Percentiles rank a stretch among this genome's conserved stretches.
phyloP scores from a whole-genome alignment of 371 early-diverging fungal genomes.

The Blyttiomyces sp. region DNA sequence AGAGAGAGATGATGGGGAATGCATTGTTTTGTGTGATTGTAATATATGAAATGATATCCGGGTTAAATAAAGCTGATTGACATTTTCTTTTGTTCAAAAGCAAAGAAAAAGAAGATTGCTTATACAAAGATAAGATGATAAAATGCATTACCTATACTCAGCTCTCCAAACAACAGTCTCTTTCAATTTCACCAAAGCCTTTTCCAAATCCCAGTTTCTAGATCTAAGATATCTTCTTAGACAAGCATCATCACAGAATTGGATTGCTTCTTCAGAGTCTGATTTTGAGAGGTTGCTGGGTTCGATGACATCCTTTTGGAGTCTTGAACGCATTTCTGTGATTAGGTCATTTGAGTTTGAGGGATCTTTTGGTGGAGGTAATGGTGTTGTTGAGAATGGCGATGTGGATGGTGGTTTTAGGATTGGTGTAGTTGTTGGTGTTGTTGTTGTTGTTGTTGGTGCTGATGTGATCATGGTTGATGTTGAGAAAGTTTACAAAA shows the following conservation, averaged over 20 bases:
- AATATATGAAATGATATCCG: neutral
- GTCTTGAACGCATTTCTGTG: too few relatives aligned
- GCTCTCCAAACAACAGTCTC: conserved; percentile 72
- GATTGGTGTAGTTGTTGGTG: too few relatives aligned
- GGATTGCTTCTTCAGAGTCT: neutral
- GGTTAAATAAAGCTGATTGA: neutral
- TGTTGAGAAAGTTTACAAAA: too few relatives aligned
- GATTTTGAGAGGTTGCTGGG: neutral
- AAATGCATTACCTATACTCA: conserved; percentile 49
- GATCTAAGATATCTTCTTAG: conserved; percentile 70
- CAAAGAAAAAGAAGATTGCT: neutral
- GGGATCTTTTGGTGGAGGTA: too few relatives aligned
- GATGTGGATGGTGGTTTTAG: too few relatives aligned
- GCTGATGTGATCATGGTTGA: too few relatives aligned
- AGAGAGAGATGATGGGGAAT: neutral
- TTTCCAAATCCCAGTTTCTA: conserved; percentile 64
- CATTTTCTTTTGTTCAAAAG: neutral
- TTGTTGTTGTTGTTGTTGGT: too few relatives aligned
- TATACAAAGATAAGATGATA: neutral
- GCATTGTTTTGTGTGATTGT: neutral
- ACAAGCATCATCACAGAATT: conserved; percentile 2
- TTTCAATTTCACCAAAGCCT: conserved; percentile 59
- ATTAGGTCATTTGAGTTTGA: too few relatives aligned
- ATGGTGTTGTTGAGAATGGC: too few relatives aligned
- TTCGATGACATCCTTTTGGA: too few relatives aligned